Base-by-base conservation (phyloP, 179 eudicot genomes). In the Amaranthus tricolor region DNA sequence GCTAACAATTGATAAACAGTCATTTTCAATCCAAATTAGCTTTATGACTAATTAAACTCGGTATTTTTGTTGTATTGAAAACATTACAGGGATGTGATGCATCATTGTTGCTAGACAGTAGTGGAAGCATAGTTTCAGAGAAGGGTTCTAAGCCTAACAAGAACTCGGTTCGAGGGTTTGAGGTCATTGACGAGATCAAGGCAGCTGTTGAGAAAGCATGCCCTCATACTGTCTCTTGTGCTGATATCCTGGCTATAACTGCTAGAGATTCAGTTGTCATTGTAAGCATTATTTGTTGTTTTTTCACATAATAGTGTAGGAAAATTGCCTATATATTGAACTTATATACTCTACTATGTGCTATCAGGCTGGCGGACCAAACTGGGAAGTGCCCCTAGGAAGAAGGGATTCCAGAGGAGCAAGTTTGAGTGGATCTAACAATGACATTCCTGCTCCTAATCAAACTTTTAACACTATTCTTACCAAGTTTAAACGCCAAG, bases 161-260 rank as follows among this genome's bases (percentile, higher is more conserved):
- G 61, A 87, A 94, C 71, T 94, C 98, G 0, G 88, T 74, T 74
- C 96, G 98, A 54, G 97, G 97, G 4, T 89, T 92, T 44, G 96
- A 94, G 77, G 93, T 94, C 52, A 73, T 92, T 1, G 98, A 92
- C 12, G 86, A 89, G 80, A 89, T 94, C 75, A 94, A 94, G 80
- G 80, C 88, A 7, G 93, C 83, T 12, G 76, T 94, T 9, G 98
- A 94, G 83, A 84, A 89, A 71, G 93, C 82, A 59, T 92, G 96
- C 80, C 98, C 98, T 8, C 80, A 78, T 48, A 89, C 93, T 0
- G 98, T 94, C 78, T 94, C 98, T 40, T 94, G 98, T 85, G 97
- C 98, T 21, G 98, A 94, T 85, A 84, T 89, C 69, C 13, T 94
- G 57, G 91, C 91, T 66, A 57, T 92, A 21, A 84, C 89, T 73